Percentiles rank a stretch among this genome's conserved stretches.
Conservation (phyloP, 2,329 filamentous ascomycete genomes). For the Tolypocladium capitatum region DNA sequence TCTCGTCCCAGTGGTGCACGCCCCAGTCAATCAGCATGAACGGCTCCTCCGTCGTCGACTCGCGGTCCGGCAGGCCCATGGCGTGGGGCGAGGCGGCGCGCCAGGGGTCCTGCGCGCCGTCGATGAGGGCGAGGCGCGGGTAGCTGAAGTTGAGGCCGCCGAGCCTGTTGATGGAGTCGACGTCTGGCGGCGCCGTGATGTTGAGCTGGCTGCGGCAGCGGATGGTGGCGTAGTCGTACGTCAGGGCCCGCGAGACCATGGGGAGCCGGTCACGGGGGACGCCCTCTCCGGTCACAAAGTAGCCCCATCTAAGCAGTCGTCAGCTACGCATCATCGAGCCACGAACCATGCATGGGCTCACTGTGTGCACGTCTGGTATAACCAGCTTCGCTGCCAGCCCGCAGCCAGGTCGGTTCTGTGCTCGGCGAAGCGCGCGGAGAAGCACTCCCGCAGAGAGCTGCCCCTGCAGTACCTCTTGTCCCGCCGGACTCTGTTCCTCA, state of each 20-base stretch:
- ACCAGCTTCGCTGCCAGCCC: slow-evolving; percentile 26
- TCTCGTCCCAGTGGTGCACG: slow-evolving; percentile 74
- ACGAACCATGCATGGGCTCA: slow-evolving; percentile 9
- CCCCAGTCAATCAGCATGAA: slow-evolving; percentile 61
- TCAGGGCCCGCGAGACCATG: slow-evolving; percentile 57
- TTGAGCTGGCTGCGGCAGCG: slow-evolving; percentile 59
- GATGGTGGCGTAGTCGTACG: slow-evolving; percentile 46
- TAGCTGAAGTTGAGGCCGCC: slow-evolving; percentile 63
- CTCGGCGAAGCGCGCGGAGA: slow-evolving; percentile 11
- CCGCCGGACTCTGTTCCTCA: slow-evolving; percentile 19
- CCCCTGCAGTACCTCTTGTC: slow-evolving; percentile 9
- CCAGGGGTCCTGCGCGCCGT: slow-evolving; percentile 73
- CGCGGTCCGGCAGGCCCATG: slow-evolving; percentile 40
- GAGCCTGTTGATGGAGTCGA: slow-evolving; percentile 59
- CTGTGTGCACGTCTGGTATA: slow-evolving; percentile 43
- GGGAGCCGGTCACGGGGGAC: slow-evolving; percentile 51
- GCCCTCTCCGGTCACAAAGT: slow-evolving; percentile 58
- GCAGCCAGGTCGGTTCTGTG: slow-evolving; percentile 11
- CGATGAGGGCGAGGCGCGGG: slow-evolving; percentile 60
- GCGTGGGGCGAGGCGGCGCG: slow-evolving; percentile 59
- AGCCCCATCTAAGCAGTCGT: slow-evolving; percentile 52
- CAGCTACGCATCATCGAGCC: not conserved
- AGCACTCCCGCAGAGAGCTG: slow-evolving; percentile 16
- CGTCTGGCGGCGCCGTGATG: slow-evolving; percentile 48
- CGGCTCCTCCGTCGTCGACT: slow-evolving; percentile 51